Evolutionary conservation across 2,329 filamentous ascomycete species (phyloP), one percentile per base, ranked within the genome.

Genomic region (Madurella mycetomatis): DNA sequence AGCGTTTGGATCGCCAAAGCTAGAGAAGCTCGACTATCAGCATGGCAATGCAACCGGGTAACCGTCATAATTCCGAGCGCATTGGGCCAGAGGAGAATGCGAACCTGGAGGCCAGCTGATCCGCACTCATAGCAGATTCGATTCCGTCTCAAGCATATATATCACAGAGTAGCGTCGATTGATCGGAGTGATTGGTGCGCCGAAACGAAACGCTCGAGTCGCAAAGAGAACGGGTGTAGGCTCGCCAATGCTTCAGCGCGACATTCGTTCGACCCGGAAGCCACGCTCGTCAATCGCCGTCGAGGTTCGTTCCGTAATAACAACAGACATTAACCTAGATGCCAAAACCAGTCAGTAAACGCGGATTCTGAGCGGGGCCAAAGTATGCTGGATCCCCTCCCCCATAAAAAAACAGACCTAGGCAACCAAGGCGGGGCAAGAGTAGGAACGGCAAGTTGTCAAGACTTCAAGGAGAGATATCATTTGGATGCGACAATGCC

Each of bases 1-100:
- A 76, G 78, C 77, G 76, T 78, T 82, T 74, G 79, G 74, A 74
- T 82, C 78, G 76, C 80, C 81, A 81, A 82, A 82, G 76, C 82
- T 85, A 67, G 60, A 55, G 55, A 62, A 49, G 63, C 55, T 40
- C 62, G 53, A 54, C 57, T 60, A 66, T 79, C 64, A 77, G 73
- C 67, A 62, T 48, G 58, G 50, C 32, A 49, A 47, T n/a, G 37
- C 18, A 51, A 43, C 45, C 16, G 12, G 41, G 43, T 7, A 25
- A 37, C 52, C 13, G 44, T 39, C 45, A 53, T 40, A 19, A 31
- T 18, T 39, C 50, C 25, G 51, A 45, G 17, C n/a, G 17, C 43
- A 44, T 43, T 25, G 47, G 39, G 17, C 41, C 25, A 42, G 32
- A 40, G 34, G 56, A 41, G 47, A 50, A 48, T 41, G 48, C 67